Conservation (phyloP, 148 eudicot species). For the Heliosperma pusillum region DNA sequence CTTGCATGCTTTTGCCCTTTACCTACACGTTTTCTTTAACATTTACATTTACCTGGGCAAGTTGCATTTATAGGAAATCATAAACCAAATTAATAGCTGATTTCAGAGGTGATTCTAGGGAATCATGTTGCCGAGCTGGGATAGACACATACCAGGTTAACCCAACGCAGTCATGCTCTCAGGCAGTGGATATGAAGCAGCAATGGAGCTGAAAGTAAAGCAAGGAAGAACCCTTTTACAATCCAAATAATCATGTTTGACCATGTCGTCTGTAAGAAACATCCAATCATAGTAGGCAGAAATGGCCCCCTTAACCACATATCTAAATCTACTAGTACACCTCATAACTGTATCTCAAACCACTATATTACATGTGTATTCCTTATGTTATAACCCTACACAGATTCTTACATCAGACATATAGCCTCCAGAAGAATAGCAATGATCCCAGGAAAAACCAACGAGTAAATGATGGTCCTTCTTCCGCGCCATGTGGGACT, state of each 20-base stretch:
- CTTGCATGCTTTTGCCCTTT: too few relatives aligned
- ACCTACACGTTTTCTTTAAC: too few relatives aligned
- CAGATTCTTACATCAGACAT: background rate
- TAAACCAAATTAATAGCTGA: slow-evolving; percentile 26
- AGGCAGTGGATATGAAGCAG: background rate
- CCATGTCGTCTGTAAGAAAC: slow-evolving; percentile 65
- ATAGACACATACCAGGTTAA: background rate
- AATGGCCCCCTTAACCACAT: background rate
- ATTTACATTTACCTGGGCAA: too few relatives aligned
- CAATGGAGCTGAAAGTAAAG: background rate
- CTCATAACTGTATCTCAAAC: slow-evolving; percentile 1
- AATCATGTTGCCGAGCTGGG: slow-evolving; percentile 70
- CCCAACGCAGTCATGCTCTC: background rate
- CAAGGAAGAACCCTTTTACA: slow-evolving; percentile 43
- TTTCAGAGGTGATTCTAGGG: slow-evolving; percentile 59
- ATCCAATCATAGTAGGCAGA: slow-evolving; percentile 31
- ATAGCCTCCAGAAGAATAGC: slow-evolving; percentile 1
- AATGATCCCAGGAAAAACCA: background rate
- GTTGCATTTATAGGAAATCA: too few relatives aligned
- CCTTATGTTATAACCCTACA: background rate
- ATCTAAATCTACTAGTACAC: background rate
- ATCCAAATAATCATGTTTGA: slow-evolving; percentile 57
- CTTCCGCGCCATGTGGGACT: slow-evolving; percentile 12
- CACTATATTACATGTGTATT: background rate
- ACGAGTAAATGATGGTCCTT: background rate